These are phyloP conservation scores for Solanum appendiculatum DNA, from an alignment of 257 asterid species.

Conservation along the genomic window DNA sequence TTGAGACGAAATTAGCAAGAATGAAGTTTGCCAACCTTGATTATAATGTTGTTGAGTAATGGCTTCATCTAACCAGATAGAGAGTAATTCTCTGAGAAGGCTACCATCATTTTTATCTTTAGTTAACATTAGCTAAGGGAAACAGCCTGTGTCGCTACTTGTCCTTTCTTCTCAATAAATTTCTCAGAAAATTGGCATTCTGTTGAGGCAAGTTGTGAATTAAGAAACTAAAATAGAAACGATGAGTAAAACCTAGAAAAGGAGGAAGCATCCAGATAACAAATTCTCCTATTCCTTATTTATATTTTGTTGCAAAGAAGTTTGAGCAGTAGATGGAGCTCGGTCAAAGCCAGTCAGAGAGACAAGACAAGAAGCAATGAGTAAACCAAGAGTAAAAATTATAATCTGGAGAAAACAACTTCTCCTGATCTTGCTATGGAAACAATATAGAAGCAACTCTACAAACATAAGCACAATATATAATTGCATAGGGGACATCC, in stretches of 20 bases:
- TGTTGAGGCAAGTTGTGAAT: background rate
- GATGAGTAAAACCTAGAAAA: background rate
- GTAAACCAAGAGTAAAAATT: background rate
- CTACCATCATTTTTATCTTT: background rate
- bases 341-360: background rate
- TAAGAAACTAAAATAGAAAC: background rate
- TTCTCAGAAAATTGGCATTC: background rate
- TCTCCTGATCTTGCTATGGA: background rate
- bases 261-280: background rate
- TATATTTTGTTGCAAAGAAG: background rate
- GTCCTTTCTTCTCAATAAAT: background rate
- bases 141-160: background rate
- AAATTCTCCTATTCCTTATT: background rate
- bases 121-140: background rate
- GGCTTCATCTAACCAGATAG: background rate
- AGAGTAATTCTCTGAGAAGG: background rate
- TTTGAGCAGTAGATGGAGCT: background rate
- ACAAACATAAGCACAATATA: background rate
- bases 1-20: background rate
- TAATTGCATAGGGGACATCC: background rate
- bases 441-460: background rate
- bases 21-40: background rate
- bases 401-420: background rate
- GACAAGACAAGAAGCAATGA: background rate
- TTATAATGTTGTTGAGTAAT: background rate